Evolutionary conservation across 2,329 filamentous ascomycete species (phyloP).

Genomic region (Clarireedia paspali): DNA sequence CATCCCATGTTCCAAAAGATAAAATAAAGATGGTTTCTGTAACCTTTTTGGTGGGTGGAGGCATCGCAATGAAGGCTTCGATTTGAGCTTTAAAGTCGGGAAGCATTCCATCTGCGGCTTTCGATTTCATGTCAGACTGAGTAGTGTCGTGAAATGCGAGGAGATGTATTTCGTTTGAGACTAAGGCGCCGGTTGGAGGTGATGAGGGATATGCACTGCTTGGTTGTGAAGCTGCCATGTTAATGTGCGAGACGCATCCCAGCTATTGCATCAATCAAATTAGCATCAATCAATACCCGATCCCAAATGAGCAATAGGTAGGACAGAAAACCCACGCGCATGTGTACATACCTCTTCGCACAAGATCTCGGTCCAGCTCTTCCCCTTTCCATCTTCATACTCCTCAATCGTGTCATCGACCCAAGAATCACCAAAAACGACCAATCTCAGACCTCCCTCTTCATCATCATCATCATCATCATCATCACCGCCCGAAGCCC

Average conservation of each 20-base stretch:
- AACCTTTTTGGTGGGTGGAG: constrained; percentile 9
- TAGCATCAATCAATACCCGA: not conserved
- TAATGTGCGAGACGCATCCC: constrained; percentile 24
- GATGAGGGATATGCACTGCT: constrained; percentile 13
- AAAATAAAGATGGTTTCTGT: constrained; percentile 24
- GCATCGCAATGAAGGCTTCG: constrained; percentile 20
- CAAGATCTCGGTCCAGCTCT: constrained; percentile 23
- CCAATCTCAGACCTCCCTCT: constrained; percentile 16
- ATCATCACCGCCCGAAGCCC: constrained; percentile 11
- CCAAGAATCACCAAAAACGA: constrained; percentile 29
- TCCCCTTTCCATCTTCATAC: constrained; percentile 14
- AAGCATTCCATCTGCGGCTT: constrained; percentile 9
- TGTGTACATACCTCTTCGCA: constrained; percentile 24
- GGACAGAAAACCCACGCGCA: not conserved
- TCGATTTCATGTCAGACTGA: not conserved
- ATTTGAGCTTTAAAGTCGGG: constrained; percentile 26
- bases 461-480: constrained; percentile 4
- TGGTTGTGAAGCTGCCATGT: constrained; percentile 24
- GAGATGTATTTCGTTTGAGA: constrained; percentile 19
- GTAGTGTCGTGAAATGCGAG: not conserved
- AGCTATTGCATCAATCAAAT: constrained; percentile 15
- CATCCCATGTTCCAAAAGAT: constrained; percentile 29
- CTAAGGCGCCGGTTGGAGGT: constrained; percentile 20
- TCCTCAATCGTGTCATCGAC: constrained; percentile 20
- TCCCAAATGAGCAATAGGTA: not conserved